These are phyloP conservation scores for Fonsecaea nubica DNA, from an alignment of 2,329 filamentous ascomycete genomes.

Conservation along the genomic window DNA sequence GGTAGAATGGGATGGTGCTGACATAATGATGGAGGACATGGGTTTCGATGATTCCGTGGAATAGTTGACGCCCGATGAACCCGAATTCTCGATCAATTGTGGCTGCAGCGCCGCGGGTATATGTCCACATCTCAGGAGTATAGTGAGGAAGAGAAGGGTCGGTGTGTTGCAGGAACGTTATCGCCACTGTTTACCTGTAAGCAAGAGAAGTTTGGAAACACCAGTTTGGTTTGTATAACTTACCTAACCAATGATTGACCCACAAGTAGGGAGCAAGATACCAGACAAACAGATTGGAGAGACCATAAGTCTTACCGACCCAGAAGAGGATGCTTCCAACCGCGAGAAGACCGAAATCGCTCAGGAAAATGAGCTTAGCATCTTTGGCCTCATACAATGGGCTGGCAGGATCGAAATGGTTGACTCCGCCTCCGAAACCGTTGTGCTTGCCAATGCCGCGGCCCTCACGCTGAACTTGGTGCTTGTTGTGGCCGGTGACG, in stretches of 20 bases:
- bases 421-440: slow-evolving; percentile 79
- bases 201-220: slow-evolving; percentile 15
- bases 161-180: slow-evolving; percentile 97
- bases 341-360: slow-evolving; percentile 79
- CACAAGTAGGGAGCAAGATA: slow-evolving; percentile 94
- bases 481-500: slow-evolving; percentile 94
- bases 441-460: slow-evolving; percentile 93
- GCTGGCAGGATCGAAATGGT: slow-evolving; percentile 90
- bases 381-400: slow-evolving; percentile 93
- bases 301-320: slow-evolving; percentile 79
- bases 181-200: slow-evolving; percentile 72
- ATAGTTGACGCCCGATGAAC: slow-evolving; percentile 86
- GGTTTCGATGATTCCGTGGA: slow-evolving; percentile 97
- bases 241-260: slow-evolving; percentile 99
- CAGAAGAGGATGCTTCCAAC: slow-evolving; percentile 67
- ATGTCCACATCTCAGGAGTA: slow-evolving; percentile 84
- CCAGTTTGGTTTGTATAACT: slow-evolving; percentile 49
- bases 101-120: slow-evolving; percentile 87
- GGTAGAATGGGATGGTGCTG: slow-evolving; percentile 93
- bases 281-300: slow-evolving; percentile 87
- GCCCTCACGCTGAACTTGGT: slow-evolving; percentile 88
- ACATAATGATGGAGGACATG: slow-evolving; percentile 98
- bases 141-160: slow-evolving; percentile 95
- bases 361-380: slow-evolving; percentile 82
- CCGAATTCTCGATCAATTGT: slow-evolving; percentile 98